A percentile compares a stretch with the other conserved stretches of the same genome.
These are phyloP conservation scores for Mucor velutinosus DNA, from an alignment of 371 early-diverging fungal species.

Conservation along the genomic window DNA sequence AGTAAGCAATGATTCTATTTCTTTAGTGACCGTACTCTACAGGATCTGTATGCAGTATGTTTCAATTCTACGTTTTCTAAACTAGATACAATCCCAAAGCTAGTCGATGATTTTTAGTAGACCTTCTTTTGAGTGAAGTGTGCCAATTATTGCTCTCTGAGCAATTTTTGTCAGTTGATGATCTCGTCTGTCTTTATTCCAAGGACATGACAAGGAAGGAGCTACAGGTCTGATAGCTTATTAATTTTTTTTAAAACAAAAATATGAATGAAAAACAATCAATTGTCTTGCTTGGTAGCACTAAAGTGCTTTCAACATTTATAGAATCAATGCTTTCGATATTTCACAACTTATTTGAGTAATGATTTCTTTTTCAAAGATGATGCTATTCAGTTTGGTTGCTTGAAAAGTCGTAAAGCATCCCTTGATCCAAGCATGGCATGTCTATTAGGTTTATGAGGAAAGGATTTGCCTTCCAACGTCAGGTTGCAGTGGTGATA, in stretches of 20 bases:
- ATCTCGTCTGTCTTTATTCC: slow-evolving; percentile 49
- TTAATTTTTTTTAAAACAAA: slow-evolving; percentile 8
- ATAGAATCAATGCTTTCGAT: too few relatives aligned
- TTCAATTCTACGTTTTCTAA: slow-evolving; percentile 53
- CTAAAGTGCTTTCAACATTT: too few relatives aligned
- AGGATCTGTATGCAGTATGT: slow-evolving; percentile 60
- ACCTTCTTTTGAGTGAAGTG: slow-evolving; percentile 53
- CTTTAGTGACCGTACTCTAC: slow-evolving; percentile 57
- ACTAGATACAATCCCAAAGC: slow-evolving; percentile 47
- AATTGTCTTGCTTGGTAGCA: too few relatives aligned
- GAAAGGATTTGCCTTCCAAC: too few relatives aligned
- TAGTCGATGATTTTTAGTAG: slow-evolving; percentile 48
- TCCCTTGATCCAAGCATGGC: too few relatives aligned
- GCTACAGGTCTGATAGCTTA: slow-evolving; percentile 49
- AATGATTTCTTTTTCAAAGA: too few relatives aligned
- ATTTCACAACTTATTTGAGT: too few relatives aligned
- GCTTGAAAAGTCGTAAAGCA: too few relatives aligned
- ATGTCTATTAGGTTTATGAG: too few relatives aligned
- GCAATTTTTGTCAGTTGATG: slow-evolving; percentile 41
- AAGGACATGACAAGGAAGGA: slow-evolving; percentile 45
- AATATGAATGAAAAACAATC: slow-evolving; percentile 9
- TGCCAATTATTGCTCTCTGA: slow-evolving; percentile 26
- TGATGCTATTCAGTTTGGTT: too few relatives aligned
- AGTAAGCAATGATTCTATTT: slow-evolving; percentile 29
- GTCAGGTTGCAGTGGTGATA: too few relatives aligned